Evolutionary conservation across 1,284 basidiomycete genomes (phyloP), one percentile per base, ranked within the genome.

Genomic region (Ustilago trichophora): DNA sequence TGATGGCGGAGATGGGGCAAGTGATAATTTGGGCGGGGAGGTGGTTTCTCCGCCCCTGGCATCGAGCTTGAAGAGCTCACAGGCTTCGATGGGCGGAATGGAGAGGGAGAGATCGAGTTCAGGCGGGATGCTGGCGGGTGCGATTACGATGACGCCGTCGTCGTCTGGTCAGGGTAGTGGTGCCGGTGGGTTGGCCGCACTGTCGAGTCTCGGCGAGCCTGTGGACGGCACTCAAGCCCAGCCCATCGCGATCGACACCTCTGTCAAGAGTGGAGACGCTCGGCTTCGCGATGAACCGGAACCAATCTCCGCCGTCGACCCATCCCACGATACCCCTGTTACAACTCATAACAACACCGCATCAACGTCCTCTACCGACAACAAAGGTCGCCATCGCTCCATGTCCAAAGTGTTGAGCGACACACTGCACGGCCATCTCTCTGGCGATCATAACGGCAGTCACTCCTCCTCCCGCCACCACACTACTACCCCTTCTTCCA

Each of bases 21-120:
- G 45, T 32, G 60, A 64, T 27, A 64, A 64, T 41, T 1, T 64
- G 31, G 53, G 60, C 6, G 60, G 60, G 9, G 60, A 64, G 40
- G 53, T 64, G 18, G 42, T 26, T 6, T 52, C 48, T 12, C 54
- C 54, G 4, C 60, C 60, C 15, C 22, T 57, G 36, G 53, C 49
- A 0, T 35, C 35, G 27, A 46, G 43, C 4, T 34, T 62, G 47
- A 29, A 33, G 43, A 62, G 49, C 33, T 56, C 47, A 21, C 36
- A 40, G 36, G 33, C 11, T 1, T 56, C 53, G 26, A 42, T 42
- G 27, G 13, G 10, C 37, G 15, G 9, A 8, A 5, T 21, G 29
- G 25, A n/a, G 34, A 10, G 32, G 25, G 41, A 24, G 6, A 16
- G 19, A 4, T 16, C 25, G 24, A 31, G 18, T 21, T 13, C 21